These are phyloP conservation scores for Pilasporangium apinafurcum DNA, from an alignment of 352 stramenopile genomes.

Conservation along the genomic window DNA sequence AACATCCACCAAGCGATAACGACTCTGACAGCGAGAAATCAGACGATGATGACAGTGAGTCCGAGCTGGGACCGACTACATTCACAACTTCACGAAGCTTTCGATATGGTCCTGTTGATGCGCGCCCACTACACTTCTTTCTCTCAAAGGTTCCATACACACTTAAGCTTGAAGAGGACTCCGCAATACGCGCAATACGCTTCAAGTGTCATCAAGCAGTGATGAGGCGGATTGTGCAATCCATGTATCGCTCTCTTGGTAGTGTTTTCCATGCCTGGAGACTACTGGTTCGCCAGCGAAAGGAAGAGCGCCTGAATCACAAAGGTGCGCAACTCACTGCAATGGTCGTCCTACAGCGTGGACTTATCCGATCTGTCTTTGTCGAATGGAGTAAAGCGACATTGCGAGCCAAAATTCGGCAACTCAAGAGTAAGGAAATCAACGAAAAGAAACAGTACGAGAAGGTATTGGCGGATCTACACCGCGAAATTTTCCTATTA, in stretches of 20 bases:
- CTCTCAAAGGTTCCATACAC: conserved; percentile 29
- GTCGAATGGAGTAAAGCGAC: conserved; percentile 41
- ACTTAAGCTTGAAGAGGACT: conserved; percentile 34
- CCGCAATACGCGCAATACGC: conserved; percentile 12
- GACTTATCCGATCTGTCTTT: conserved; percentile 38
- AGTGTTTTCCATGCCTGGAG: conserved; percentile 55
- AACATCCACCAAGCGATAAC: neutral
- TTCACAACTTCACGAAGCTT: neutral
- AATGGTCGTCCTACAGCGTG: conserved; percentile 43
- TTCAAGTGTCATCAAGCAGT: conserved; percentile 40
- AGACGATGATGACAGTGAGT: neutral
- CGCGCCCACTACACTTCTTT: conserved; percentile 35
- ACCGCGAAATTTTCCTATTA: conserved; percentile 32
- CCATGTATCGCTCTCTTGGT: conserved; percentile 40
- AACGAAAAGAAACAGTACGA: conserved; percentile 19
- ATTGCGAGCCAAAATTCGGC: conserved; percentile 10
- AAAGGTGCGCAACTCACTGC: conserved; percentile 48
- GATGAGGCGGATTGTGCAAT: conserved; percentile 41
- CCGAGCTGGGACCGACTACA: neutral
- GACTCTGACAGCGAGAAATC: neutral
- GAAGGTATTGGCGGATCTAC: conserved; percentile 20
- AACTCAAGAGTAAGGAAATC: conserved; percentile 15
- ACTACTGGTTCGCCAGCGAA: conserved; percentile 16
- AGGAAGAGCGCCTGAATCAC: conserved; percentile 32
- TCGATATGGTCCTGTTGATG: neutral